Evolutionary conservation across 495 filamentous ascomycete genomes (phyloP).

Genomic region (Chaetomium fimeti): DNA sequence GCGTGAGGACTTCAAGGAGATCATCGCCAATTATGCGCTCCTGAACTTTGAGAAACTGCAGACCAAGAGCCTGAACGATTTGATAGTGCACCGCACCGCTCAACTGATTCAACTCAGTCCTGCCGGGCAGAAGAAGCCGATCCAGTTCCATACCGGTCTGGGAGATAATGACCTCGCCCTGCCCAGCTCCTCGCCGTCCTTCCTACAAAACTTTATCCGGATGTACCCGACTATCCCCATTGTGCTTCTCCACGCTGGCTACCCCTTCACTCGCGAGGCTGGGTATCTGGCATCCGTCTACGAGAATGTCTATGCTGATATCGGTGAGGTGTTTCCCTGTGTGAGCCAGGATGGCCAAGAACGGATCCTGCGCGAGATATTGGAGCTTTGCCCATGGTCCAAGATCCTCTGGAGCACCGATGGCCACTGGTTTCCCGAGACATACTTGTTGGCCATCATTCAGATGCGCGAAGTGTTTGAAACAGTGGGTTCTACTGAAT

Average conservation of each 20-base stretch:
- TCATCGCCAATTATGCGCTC: constrained; percentile 32
- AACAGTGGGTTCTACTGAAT: constrained; percentile 43
- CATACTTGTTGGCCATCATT: constrained; percentile 71
- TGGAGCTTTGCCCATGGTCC: constrained; percentile 72
- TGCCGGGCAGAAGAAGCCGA: constrained; percentile 57
- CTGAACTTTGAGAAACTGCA: constrained; percentile 51
- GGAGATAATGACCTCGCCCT: constrained; percentile 81
- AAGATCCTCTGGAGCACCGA: constrained; percentile 87
- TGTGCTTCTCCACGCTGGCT: constrained; percentile 79
- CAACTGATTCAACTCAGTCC: constrained; percentile 46
- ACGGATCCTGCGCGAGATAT: constrained; percentile 64
- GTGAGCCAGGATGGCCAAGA: constrained; percentile 79
- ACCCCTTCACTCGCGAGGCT: constrained; percentile 79
- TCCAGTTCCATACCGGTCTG: constrained; percentile 86
- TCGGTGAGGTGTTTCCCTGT: constrained; percentile 83
- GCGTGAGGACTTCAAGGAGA: constrained; percentile 29
- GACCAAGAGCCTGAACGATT: constrained; percentile 61
- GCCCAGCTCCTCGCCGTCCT: constrained; percentile 67
- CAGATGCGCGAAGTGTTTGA: constrained; percentile 77
- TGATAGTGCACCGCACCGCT: constrained; percentile 60
- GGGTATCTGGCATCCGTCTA: constrained; percentile 81
- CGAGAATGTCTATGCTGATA: constrained; percentile 79
- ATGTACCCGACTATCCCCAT: constrained; percentile 67
- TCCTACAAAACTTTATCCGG: constrained; percentile 72
- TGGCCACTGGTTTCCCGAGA: constrained; percentile 81